These are phyloP conservation scores for Aspergillus carbonarius DNA, from an alignment of 2,329 filamentous ascomycete species.

Conservation along the genomic window DNA sequence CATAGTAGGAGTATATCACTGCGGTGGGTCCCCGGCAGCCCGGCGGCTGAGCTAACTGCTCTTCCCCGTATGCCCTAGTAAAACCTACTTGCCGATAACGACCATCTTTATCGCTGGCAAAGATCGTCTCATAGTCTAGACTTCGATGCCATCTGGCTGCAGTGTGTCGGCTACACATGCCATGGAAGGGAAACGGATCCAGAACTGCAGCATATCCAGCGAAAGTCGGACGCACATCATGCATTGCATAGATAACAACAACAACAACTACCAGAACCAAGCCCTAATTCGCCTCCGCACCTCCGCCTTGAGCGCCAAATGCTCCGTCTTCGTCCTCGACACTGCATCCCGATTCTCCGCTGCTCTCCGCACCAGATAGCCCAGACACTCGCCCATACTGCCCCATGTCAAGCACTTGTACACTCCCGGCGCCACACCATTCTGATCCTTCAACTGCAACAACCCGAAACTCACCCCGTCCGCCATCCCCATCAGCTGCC, in stretches of 20 bases:
- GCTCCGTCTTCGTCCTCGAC: constrained; percentile 50
- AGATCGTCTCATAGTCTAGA: neutral
- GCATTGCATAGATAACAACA: neutral
- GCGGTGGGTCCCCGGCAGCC: neutral
- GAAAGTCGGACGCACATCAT: too few relatives aligned
- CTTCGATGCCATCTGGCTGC: neutral
- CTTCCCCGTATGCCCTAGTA: neutral
- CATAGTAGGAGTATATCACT: too few relatives aligned
- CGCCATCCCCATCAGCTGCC: constrained; percentile 61
- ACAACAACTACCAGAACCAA: constrained; percentile 21
- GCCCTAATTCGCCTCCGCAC: constrained; percentile 8
- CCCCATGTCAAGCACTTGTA: constrained; percentile 61
- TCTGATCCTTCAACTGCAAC: constrained; percentile 42
- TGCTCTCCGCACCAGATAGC: constrained; percentile 64
- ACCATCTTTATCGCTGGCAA: neutral
- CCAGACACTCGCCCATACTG: constrained; percentile 70
- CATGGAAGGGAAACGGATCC: neutral
- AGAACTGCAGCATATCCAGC: too few relatives aligned
- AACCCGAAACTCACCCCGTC: constrained; percentile 59
- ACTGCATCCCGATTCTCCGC: constrained; percentile 61
- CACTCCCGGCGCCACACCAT: constrained; percentile 41
- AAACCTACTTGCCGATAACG: neutral
- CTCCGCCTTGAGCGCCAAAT: constrained; percentile 29
- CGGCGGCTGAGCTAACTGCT: neutral
- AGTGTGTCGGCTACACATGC: neutral